Conservation (phyloP, 192 early-diverging fungal genomes). For the Gryganskiella cystojenkinii region DNA sequence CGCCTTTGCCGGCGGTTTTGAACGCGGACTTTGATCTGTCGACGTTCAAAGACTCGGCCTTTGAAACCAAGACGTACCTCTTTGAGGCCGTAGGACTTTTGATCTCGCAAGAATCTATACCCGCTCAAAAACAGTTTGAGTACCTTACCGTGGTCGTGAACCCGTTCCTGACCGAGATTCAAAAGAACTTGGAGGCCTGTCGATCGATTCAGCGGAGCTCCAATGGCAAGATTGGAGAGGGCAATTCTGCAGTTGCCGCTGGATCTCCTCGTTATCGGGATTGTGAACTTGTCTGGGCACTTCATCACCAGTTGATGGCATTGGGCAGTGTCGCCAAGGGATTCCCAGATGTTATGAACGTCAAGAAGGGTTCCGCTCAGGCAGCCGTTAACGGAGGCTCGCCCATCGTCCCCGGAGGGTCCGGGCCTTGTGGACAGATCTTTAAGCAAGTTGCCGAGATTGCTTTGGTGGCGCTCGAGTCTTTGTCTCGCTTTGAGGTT, state of each 20-base stretch:
- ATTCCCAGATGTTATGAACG: constrained; percentile 59
- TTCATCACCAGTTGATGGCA: constrained; percentile 86
- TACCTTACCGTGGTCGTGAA: constrained; percentile 75
- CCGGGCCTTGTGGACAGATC: constrained; percentile 70
- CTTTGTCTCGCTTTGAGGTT: constrained; percentile 66
- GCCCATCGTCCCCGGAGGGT: constrained; percentile 14
- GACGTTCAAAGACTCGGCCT: constrained; percentile 58
- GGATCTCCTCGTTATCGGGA: constrained; percentile 71
- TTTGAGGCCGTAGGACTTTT: constrained; percentile 94
- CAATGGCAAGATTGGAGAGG: constrained; percentile 30
- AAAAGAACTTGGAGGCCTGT: constrained; percentile 75
- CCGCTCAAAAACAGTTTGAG: constrained; percentile 76
- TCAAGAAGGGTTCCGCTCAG: constrained; percentile 17
- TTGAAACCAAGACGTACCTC: constrained; percentile 81
- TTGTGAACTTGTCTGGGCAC: constrained; percentile 73
- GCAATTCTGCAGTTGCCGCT: constrained; percentile 21
- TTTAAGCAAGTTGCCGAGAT: constrained; percentile 86
- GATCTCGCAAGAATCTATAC: constrained; percentile 82
- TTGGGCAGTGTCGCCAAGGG: constrained; percentile 90
- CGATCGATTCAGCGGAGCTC: constrained; percentile 58
- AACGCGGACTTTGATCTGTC: constrained; percentile 57
- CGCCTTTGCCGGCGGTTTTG: constrained; percentile 61
- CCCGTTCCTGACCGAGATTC: constrained; percentile 82
- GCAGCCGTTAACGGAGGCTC: constrained; percentile 38
- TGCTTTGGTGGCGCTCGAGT: constrained; percentile 76